phyloP scores from a whole-genome alignment of 345 rosid species.

The Cardamine chenopodiifolia region DNA sequence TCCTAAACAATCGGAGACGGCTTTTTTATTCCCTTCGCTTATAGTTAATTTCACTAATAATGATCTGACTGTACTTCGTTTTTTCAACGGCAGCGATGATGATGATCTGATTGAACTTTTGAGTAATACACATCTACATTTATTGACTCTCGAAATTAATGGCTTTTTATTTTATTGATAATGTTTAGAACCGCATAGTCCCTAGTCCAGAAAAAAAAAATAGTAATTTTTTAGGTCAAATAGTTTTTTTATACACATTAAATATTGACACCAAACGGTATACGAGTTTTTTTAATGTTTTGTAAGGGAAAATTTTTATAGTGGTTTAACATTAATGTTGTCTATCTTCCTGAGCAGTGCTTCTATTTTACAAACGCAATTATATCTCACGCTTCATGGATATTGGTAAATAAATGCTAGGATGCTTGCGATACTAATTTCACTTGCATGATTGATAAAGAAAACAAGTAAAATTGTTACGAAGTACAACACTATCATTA shows the following conservation, averaged over 20 bases:
- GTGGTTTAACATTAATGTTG: background rate
- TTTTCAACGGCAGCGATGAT: too few species aligned
- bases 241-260: background rate
- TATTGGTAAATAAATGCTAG: background rate
- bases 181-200: background rate
- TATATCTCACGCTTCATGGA: background rate
- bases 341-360: background rate
- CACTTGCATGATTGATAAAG: background rate
- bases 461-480: background rate
- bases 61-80: too few species aligned
- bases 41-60: too few species aligned
- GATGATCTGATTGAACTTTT: too few species aligned
- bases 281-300: slow-evolving; percentile 9
- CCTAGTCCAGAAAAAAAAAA: background rate
- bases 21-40: too few species aligned
- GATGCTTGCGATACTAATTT: background rate
- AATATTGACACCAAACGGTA: background rate
- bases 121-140: background rate
- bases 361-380: background rate
- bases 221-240: background rate
- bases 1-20: too few species aligned
- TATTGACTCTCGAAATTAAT: background rate
- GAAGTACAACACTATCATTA: background rate
- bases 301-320: background rate
- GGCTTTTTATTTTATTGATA: background rate